Conservation (phyloP, 2,329 filamentous ascomycete genomes). For the Plenodomus lindquistii region DNA sequence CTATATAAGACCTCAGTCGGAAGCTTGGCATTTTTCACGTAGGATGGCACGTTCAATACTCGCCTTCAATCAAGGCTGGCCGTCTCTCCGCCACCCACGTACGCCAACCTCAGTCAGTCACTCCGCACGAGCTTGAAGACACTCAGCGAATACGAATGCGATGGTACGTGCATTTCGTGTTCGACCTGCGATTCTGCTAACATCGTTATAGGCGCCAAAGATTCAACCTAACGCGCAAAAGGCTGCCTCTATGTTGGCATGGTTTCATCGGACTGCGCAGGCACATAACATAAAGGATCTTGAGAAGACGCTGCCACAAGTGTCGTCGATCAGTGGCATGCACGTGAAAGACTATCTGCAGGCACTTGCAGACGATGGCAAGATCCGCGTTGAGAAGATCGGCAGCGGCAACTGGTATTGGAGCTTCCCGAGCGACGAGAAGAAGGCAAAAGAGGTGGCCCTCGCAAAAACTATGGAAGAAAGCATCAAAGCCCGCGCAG, state of each 20-base stretch:
- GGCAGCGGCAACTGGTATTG: constrained; percentile 75
- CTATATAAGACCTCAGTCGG: neutral
- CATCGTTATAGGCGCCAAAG: constrained; percentile 54
- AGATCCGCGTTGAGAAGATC: constrained; percentile 69
- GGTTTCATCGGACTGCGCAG: constrained; percentile 62
- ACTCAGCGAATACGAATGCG: neutral
- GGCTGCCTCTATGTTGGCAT: constrained; percentile 60
- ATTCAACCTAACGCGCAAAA: constrained; percentile 61
- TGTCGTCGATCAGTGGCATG: constrained; percentile 67
- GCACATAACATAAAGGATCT: constrained; percentile 70
- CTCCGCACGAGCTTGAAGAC: neutral
- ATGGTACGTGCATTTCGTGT: neutral
- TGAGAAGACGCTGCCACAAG: constrained; percentile 64
- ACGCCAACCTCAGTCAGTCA: neutral
- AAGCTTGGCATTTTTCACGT: constrained; percentile 1
- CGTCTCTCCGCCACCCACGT: neutral
- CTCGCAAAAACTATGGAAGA: constrained; percentile 45
- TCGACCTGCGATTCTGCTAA: constrained; percentile 8
- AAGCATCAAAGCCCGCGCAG: constrained; percentile 41
- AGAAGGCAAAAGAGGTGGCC: constrained; percentile 49
- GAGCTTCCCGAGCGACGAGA: constrained; percentile 65
- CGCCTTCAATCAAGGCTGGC: neutral
- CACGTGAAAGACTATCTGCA: constrained; percentile 70
- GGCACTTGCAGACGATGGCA: constrained; percentile 62
- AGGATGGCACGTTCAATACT: neutral